phyloP scores from a whole-genome alignment of 1,139 yeast genomes.

The Arxiozyma slooffiae region DNA sequence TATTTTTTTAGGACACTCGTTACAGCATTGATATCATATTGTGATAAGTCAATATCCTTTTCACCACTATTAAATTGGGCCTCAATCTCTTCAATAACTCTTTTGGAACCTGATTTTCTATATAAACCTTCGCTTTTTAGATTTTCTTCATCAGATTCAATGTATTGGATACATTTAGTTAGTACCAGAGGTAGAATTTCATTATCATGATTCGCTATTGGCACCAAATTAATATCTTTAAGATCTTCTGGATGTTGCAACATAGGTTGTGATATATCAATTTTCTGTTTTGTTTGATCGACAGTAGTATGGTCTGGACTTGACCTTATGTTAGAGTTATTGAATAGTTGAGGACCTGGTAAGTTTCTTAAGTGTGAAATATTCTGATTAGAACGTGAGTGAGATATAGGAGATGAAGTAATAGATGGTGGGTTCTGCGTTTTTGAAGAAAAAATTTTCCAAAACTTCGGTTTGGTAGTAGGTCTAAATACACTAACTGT shows the following conservation, averaged over 20 bases:
- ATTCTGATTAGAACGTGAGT: slow-evolving; percentile 12
- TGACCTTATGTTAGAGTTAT: background rate
- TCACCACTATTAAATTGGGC: slow-evolving; percentile 30
- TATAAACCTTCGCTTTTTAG: slow-evolving; percentile 71
- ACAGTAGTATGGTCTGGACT: slow-evolving; percentile 7
- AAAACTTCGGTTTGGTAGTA: slow-evolving; percentile 26
- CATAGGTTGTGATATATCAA: slow-evolving; percentile 31
- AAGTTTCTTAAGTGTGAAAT: background rate
- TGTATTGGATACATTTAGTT: slow-evolving; percentile 62
- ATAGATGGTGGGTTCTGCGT: background rate
- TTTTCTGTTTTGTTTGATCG: slow-evolving; percentile 7
- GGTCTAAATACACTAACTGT: slow-evolving; percentile 26
- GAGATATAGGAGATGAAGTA: background rate
- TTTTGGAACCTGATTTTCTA: slow-evolving; percentile 81
- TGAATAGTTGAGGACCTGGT: background rate
- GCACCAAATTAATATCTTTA: slow-evolving; percentile 29
- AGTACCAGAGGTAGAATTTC: slow-evolving; percentile 60
- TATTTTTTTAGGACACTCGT: slow-evolving; percentile 83
- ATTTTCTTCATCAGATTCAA: slow-evolving; percentile 57
- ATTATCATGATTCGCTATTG: slow-evolving; percentile 39
- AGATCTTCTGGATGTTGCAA: slow-evolving; percentile 28
- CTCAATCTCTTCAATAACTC: slow-evolving; percentile 32
- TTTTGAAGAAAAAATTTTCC: slow-evolving; percentile 26
- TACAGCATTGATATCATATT: slow-evolving; percentile 74
- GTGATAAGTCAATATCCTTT: slow-evolving; percentile 33